Base-by-base conservation (phyloP, 225 moss, liverwort and hornwort genomes). In the Marchantia paleacea region DNA sequence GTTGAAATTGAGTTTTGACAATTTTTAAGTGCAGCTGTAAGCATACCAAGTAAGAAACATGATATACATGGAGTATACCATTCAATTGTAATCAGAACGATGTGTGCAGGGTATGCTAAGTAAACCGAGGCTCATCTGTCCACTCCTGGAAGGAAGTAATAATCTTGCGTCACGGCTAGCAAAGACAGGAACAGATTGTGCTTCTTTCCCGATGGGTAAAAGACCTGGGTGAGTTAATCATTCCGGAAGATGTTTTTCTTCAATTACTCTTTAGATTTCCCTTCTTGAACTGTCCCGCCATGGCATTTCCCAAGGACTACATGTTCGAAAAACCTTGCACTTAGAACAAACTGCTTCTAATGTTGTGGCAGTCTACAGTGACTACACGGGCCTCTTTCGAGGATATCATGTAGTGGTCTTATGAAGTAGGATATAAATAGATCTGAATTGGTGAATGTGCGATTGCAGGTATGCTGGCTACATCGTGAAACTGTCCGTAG, bases 401-500 rank as follows among this genome's bases (percentile, higher is more conserved):
- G 29, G 67, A 29, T 5, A 3, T 67, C 13, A 25, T 11, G 67
- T 67, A 12, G 4, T 26, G 14, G 67, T 67, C 14, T 28, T 29
- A 67, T 39, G 39, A 13, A 0, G 13, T 1, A 29, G 30, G 31
- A 10, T 11, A 30, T 12, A 28, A 69, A 16, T 28, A 47, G 28
- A 24, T 39, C 55, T 31, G 25, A 28, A 25, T 74, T 53, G 12
- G 55, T 55, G 25, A 70, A 18, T 77, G 7, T 70, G 53, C 13
- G 69, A 55, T 78, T 78, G 55, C 85, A 95, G 95, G 82, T 90
- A 91, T 79, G 82, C 90, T 63, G 96, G 96, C 55, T 91, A 93
- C 39, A 86, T 92, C 78, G 87, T 92, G 51, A 92, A 86, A 83
- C 85, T 96, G 47, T 92, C 93, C 49, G 82, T 76, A 83, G 88